Evolutionary conservation across 1,139 yeast genomes (phyloP), one percentile per base, ranked within the genome.

Genomic region (Sugiyamaella sp.): DNA sequence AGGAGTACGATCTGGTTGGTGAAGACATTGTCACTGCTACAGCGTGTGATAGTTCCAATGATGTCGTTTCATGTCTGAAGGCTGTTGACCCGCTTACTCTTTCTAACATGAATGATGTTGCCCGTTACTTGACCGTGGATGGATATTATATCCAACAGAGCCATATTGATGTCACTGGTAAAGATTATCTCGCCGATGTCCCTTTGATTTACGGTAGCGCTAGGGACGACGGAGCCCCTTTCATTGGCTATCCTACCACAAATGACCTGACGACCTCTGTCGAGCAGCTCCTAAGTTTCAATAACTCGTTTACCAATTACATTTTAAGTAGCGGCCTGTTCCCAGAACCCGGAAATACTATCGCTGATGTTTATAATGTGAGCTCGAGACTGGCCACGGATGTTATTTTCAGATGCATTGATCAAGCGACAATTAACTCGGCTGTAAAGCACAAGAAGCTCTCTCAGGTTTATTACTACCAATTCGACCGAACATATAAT

Each of bases 131-230:
- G n/a, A 38, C 43, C 12, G 43, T 37, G 4, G 49, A 46, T 46
- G 49, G 49, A n/a, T 17, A 46, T 20, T 46, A 46, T 16, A 38
- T 46, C 32, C 14, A 22, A 37, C 19, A 37, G n/a, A 8, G 17
- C 17, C 43, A 46, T 37, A 37, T 46, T 19, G 43, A 37, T 19
- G 49, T 46, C 12, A 46, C 49, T 10, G 43, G 43, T 2, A 24
- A 35, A 25, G 19, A 16, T 10, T 37, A 38, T 6, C 37, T 38
- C 25, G 42, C 49, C 4, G 37, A 46, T 46, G 59, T 63, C 9
- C 47, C 47, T 9, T 12, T 49, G 21, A 35, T 49, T 16, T 29
- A 20, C 19, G 52, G 52, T 22, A 42, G 12, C 9, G 27, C 33
- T 20, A 32, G 41, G 8, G 48, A 49, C 35, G 52, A 49, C 16